These are phyloP conservation scores for Scolecobasidium constrictum DNA, from an alignment of 2,329 filamentous ascomycete genomes.

Conservation along the genomic window DNA sequence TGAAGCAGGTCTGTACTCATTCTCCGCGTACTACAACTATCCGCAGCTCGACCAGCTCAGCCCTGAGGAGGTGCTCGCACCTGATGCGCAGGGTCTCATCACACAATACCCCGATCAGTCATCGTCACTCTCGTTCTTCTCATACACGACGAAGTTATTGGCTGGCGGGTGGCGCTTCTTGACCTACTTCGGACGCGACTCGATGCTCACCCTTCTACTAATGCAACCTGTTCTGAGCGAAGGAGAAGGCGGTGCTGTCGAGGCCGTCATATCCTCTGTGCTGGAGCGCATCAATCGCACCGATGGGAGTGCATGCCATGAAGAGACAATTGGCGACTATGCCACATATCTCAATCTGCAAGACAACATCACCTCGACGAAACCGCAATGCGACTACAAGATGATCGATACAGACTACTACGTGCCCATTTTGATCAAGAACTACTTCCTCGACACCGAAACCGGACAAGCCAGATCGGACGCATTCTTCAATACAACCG, in stretches of 20 bases:
- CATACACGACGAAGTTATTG: constrained; percentile 42
- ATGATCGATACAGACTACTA: constrained; percentile 56
- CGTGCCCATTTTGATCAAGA: constrained; percentile 45
- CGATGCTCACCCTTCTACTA: constrained; percentile 49
- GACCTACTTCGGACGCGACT: constrained; percentile 57
- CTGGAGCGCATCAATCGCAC: constrained; percentile 49
- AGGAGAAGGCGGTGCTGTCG: constrained; percentile 44
- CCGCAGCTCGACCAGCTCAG: constrained; percentile 47
- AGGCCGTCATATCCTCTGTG: constrained; percentile 50
- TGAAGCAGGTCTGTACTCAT: constrained; percentile 43
- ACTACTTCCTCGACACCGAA: constrained; percentile 44
- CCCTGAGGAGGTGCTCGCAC: constrained; percentile 39
- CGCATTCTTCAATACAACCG: constrained; percentile 30
- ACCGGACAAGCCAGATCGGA: constrained; percentile 27
- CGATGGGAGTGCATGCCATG: constrained; percentile 52
- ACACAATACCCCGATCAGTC: constrained; percentile 35
- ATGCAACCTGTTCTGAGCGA: constrained; percentile 47
- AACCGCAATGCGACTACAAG: constrained; percentile 45
- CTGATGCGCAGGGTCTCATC: constrained; percentile 35
- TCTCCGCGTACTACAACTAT: constrained; percentile 51
- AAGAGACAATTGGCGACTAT: constrained; percentile 57
- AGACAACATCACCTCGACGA: constrained; percentile 40
- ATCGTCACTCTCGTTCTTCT: constrained; percentile 49
- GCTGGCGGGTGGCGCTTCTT: constrained; percentile 57
- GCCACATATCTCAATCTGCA: constrained; percentile 48